Conservation (phyloP, 352 stramenopile genomes). For the Phytopythium cucurbitacearum region DNA sequence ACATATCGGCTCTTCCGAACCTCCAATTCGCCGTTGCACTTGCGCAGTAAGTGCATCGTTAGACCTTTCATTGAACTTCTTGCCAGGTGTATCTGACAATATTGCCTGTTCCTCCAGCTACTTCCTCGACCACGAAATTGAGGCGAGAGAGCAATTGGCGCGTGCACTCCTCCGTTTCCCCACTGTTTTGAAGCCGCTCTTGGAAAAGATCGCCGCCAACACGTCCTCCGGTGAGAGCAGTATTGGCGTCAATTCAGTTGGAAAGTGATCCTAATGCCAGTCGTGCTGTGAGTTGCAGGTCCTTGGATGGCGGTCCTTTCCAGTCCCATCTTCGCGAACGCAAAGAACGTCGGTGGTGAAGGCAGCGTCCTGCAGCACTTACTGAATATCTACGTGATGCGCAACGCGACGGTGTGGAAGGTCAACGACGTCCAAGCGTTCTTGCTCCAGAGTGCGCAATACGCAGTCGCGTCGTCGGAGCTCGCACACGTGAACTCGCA, state of each 20-base stretch:
- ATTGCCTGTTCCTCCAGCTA: slow-evolving; percentile 28
- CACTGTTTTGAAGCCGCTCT: slow-evolving; percentile 57
- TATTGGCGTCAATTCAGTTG: neutral
- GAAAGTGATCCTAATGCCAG: neutral
- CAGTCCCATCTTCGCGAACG: slow-evolving; percentile 77
- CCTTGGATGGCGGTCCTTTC: slow-evolving; percentile 70
- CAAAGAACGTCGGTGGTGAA: slow-evolving; percentile 50
- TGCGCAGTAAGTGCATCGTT: slow-evolving; percentile 39
- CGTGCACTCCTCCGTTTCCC: slow-evolving; percentile 62
- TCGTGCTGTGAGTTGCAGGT: slow-evolving; percentile 18
- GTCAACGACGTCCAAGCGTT: slow-evolving; percentile 75
- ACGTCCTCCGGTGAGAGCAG: slow-evolving; percentile 55
- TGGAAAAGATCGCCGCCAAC: slow-evolving; percentile 73
- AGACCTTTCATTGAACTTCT: neutral
- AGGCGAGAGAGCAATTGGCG: slow-evolving; percentile 61
- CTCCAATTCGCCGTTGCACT: slow-evolving; percentile 75
- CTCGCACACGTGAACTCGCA: slow-evolving; percentile 49
- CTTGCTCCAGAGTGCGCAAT: slow-evolving; percentile 56
- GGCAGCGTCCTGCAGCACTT: slow-evolving; percentile 58
- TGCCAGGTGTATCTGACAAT: neutral
- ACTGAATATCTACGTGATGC: slow-evolving; percentile 77
- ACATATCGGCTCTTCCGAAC: slow-evolving; percentile 56
- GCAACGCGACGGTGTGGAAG: slow-evolving; percentile 80
- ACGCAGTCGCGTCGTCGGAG: slow-evolving; percentile 48
- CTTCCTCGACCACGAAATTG: slow-evolving; percentile 51